Conservation (phyloP, 1,284 basidiomycete species). For the Melanopsichium pennsylvanicum region DNA sequence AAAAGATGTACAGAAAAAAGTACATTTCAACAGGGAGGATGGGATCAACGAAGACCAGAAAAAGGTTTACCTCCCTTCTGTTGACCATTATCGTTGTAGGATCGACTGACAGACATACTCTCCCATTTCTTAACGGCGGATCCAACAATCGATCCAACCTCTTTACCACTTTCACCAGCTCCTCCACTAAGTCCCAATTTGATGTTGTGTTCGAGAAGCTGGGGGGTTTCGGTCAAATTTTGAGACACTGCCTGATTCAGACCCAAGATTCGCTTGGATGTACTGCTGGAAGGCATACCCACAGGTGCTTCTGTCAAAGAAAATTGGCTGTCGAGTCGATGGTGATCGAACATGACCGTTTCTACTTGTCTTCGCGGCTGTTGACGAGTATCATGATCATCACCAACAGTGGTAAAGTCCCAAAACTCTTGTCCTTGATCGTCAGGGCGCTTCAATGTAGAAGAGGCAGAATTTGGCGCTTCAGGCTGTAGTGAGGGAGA, state of each 20-base stretch:
- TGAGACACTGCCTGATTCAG: constrained; percentile 9
- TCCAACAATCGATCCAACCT: constrained; percentile 21
- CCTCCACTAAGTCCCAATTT: no score
- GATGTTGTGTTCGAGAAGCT: no score
- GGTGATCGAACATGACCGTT: constrained; percentile 3
- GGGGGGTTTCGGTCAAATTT: no score
- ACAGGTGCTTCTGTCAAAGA: not conserved
- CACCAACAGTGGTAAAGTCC: constrained; percentile 8
- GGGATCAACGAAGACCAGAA: no score
- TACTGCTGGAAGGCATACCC: constrained; percentile 12
- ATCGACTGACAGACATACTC: constrained; percentile 21
- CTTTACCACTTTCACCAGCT: not conserved
- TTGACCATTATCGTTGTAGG: no score
- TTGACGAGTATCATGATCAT: not conserved
- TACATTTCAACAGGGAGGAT: no score
- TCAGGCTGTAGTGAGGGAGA: not conserved
- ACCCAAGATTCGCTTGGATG: constrained; percentile 17
- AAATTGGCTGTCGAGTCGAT: constrained; percentile 29
- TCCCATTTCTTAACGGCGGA: constrained; percentile 46
- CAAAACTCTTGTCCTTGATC: constrained; percentile 4
- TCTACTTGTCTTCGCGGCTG: constrained; percentile 2
- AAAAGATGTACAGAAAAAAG: no score
- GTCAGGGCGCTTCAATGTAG: no score
- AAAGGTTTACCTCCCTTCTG: no score
- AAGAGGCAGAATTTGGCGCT: no score